phyloP scores from a whole-genome alignment of 441 rosid species.

The Breynia disticha region DNA sequence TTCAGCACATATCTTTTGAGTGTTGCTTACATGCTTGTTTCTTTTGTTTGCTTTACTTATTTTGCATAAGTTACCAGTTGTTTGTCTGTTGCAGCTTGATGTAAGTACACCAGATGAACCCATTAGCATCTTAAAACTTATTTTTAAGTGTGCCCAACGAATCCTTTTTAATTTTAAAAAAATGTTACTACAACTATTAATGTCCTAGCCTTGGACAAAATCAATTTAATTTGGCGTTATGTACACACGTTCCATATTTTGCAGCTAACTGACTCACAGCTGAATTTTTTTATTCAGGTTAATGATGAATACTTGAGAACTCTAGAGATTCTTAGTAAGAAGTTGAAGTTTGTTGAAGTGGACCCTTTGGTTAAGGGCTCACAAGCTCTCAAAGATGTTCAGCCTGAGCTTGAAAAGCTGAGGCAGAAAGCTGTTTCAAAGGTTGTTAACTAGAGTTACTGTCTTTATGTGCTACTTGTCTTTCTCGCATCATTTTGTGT shows the following conservation, averaged over 20 bases:
- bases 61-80: neutral
- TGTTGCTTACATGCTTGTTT: neutral
- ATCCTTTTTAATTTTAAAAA: too few relatives aligned
- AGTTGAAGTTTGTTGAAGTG: slow-evolving; percentile 74
- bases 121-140: neutral
- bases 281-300: slow-evolving; percentile 47
- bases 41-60: neutral
- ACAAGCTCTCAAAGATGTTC: slow-evolving; percentile 91
- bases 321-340: slow-evolving; percentile 87
- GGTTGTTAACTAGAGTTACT: slow-evolving; percentile 37
- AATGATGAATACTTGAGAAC: slow-evolving; percentile 91
- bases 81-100: neutral
- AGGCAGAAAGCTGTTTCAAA: slow-evolving; percentile 93
- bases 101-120: neutral
- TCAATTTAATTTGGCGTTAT: too few relatives aligned
- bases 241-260: too few relatives aligned
- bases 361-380: slow-evolving; percentile 77
- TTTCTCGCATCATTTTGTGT: slow-evolving; percentile 2
- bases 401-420: slow-evolving; percentile 97
- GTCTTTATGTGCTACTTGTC: neutral
- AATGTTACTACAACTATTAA: too few relatives aligned
- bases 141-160: too few relatives aligned
- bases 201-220: too few relatives aligned
- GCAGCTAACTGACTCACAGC: slow-evolving; percentile 16
- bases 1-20: neutral